phyloP scores from a whole-genome alignment of 2,329 filamentous ascomycete genomes.

The Epichloe brachyelytri region DNA sequence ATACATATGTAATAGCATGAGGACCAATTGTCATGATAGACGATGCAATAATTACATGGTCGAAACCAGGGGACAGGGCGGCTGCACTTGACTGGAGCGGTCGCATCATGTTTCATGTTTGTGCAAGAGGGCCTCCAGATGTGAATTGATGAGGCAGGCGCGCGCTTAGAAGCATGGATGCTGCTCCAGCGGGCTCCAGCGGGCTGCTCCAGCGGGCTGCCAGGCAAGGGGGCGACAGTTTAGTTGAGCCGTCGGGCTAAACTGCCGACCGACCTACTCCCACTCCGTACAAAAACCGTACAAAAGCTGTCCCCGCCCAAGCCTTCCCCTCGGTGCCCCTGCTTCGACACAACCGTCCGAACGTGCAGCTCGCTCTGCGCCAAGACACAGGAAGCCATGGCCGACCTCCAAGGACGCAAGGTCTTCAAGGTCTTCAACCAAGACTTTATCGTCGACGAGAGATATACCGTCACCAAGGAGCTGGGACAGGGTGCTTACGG shows the following conservation, averaged over 20 bases:
- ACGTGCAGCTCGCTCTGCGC: not conserved
- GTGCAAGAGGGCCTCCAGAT: not conserved
- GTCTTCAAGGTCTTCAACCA: slow-evolving; percentile 99
- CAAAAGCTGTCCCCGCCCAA: slow-evolving; percentile 2
- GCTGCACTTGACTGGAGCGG: too few relatives aligned
- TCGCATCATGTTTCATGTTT: too few relatives aligned
- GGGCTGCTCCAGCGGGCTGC: not conserved
- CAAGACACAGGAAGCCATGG: slow-evolving; percentile 17
- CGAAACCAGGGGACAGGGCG: too few relatives aligned
- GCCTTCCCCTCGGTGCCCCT: not conserved
- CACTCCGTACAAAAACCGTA: not conserved
- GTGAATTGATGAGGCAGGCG: not conserved
- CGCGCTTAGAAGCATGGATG: slow-evolving; percentile 4
- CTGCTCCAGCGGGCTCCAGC: not conserved
- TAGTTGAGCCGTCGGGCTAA: too few relatives aligned
- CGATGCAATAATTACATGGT: too few relatives aligned
- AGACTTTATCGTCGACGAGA: slow-evolving; percentile 95
- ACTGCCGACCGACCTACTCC: too few relatives aligned
- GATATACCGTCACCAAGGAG: slow-evolving; percentile 98
- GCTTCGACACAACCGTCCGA: not conserved
- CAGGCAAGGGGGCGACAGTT: too few relatives aligned
- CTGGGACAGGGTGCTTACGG: slow-evolving; percentile 95
- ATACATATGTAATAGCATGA: not conserved
- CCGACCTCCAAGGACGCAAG: slow-evolving; percentile 51
- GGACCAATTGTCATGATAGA: too few relatives aligned